Evolutionary conservation across 2,329 filamentous ascomycete species (phyloP), one percentile per base, ranked within the genome.

Genomic region (Penicillium occitanis): DNA sequence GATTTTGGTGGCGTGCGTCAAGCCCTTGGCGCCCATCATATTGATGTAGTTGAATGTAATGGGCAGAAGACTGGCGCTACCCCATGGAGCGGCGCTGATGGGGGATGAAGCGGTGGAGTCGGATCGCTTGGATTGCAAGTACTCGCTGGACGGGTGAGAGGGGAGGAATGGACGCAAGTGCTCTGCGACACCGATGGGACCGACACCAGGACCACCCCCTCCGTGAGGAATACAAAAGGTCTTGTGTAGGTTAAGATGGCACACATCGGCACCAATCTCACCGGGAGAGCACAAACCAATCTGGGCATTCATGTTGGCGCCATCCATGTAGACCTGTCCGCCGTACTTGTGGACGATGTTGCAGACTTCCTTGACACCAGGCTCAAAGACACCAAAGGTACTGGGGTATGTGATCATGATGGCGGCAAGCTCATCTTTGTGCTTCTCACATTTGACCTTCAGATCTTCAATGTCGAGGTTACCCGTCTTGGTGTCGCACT

Each of bases 151-250:
- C 10, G 89, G 86, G 77, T 91, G 90, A 19, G 86, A 87, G 4
- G 93, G 92, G 14, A 97, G 85, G 83, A 89, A 93, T 5, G 88
- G 87, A 6, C 86, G 81, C 60, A 98, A 87, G 73, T 96, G 91
- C 68, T 88, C 81, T 77, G 93, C 95, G 64, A 97, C 94, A 75
- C 93, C 93, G 71, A 98, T 96, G 63, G 94, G 94, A 1, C 94
- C 94, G 44, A 97, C 92, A 73, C 94, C 94, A 10, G 94, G 94
- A 17, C 94, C 94, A 70, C 94, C 94, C 69, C 94, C 94, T 64
- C 94, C 94, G 79, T 98, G 94, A 57, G 94, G 94, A 73, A 98
- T 98, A 77, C 94, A 98, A 84, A 98, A 98, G 2, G 94, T 98
- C 86, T 98, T 98, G 87, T 98, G 94, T 50, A 98, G 86, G 80